A percentile compares a stretch with the other conserved stretches of the same genome.
Evolutionary conservation across 2,329 filamentous ascomycete genomes (phyloP).

Genomic region (Pseudocercospora macadamiae): DNA sequence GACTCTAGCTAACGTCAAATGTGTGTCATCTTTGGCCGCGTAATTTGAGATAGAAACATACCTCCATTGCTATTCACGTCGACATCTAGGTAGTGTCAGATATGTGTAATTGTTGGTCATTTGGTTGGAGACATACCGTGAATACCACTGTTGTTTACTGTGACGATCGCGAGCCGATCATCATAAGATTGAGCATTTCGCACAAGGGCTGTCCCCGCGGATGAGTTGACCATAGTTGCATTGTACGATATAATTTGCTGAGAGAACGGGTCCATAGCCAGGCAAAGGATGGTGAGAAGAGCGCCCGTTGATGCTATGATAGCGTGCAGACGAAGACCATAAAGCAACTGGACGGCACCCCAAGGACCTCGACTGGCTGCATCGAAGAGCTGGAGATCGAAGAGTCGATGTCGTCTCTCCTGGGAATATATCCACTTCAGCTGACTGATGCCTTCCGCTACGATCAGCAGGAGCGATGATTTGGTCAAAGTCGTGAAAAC

Average conservation of each 20-base stretch:
- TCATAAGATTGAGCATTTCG: neutral
- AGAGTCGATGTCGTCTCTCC: slow-evolving; percentile 5
- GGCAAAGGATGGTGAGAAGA: neutral
- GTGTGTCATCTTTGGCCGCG: too few relatives aligned
- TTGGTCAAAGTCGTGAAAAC: neutral
- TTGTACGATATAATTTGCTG: neutral
- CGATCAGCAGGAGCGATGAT: neutral
- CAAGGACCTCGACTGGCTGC: slow-evolving; percentile 6
- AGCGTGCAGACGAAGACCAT: neutral
- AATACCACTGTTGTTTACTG: neutral
- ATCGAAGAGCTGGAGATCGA: slow-evolving; percentile 7
- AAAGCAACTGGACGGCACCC: neutral
- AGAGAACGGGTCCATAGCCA: neutral
- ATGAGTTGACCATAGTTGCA: neutral
- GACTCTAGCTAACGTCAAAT: neutral
- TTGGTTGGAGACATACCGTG: neutral
- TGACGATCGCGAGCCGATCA: neutral
- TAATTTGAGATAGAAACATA: too few relatives aligned
- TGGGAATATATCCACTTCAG: slow-evolving; percentile 20
- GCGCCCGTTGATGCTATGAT: neutral
- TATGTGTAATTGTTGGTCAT: neutral
- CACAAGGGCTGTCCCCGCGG: neutral
- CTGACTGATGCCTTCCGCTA: slow-evolving; percentile 16
- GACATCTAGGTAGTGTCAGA: too few relatives aligned
- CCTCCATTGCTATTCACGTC: too few relatives aligned